Percentiles rank a stretch among this genome's conserved stretches.
Evolutionary conservation across 1,284 basidiomycete species (phyloP).

Genomic region (Afroboletus lepidellus): DNA sequence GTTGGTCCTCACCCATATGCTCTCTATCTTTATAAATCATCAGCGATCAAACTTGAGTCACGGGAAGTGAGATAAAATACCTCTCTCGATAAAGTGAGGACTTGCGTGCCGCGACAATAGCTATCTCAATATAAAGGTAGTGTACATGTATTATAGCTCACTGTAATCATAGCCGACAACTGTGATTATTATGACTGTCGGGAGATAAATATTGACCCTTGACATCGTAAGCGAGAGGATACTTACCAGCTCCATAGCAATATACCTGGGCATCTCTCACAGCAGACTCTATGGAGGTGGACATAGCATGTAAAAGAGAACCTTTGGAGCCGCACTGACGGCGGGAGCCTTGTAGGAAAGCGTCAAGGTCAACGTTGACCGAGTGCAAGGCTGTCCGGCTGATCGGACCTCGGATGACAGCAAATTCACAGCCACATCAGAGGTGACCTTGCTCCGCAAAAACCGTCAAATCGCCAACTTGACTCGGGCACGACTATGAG

Average conservation of each 20-base stretch:
- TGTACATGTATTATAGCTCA: background rate
- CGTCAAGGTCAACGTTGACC: background rate
- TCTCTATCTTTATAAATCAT: background rate
- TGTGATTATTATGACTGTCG: constrained; percentile 1
- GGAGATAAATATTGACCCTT: background rate
- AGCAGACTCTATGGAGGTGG: background rate
- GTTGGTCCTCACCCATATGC: background rate
- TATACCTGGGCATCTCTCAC: background rate
- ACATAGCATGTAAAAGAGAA: constrained; percentile 2
- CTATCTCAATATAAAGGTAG: too few species aligned
- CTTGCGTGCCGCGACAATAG: background rate
- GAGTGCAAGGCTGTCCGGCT: too few species aligned
- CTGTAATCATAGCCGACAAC: constrained; percentile 16
- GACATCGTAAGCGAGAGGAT: background rate
- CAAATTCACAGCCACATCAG: constrained; percentile 1
- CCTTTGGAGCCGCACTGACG: too few species aligned
- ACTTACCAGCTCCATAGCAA: constrained; percentile 5
- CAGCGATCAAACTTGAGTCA: background rate
- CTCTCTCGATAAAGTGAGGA: constrained; percentile 4
- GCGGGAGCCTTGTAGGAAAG: background rate
- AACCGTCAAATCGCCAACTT: background rate
- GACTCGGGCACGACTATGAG: constrained; percentile 22
- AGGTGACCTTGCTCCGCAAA: background rate
- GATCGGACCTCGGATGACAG: too few species aligned
- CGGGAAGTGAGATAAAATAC: background rate